Conservation (phyloP, 768 basidiomycete species). For the Podaxis mareebaensis region DNA sequence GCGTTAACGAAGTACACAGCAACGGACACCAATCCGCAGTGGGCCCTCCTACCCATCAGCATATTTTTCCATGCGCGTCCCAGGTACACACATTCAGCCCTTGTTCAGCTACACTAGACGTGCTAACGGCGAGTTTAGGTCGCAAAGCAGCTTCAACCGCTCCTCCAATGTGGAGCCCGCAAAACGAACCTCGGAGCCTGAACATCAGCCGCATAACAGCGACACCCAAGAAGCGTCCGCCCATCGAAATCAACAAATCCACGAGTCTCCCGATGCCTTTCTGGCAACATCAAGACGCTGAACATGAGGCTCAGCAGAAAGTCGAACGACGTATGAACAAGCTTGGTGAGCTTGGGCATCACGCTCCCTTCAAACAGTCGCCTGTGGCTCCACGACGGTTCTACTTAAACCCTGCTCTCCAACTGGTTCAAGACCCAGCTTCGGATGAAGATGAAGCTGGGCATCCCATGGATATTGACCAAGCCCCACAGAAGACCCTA, state of each 20-base stretch:
- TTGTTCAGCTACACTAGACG: not conserved
- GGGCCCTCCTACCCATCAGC: not conserved
- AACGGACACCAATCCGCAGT: not conserved
- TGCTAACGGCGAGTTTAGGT: not conserved
- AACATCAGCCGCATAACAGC: constrained; percentile 9
- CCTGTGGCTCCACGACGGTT: not conserved
- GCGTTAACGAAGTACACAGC: not conserved
- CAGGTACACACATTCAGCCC: not conserved
- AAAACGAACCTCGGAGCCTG: constrained; percentile 11
- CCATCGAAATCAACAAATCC: constrained; percentile 14
- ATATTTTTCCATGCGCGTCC: not conserved
- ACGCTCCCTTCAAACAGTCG: constrained; percentile 7
- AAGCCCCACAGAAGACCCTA: not conserved
- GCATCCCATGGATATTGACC: constrained; percentile 15
- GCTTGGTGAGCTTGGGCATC: not conserved
- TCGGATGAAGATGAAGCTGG: not conserved
- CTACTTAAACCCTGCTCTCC: constrained; percentile 9
- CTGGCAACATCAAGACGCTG: constrained; percentile 17
- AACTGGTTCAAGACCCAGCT: constrained; percentile 3
- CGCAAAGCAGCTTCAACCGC: constrained; percentile 7
- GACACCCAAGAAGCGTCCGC: constrained; percentile 5
- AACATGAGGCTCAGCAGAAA: constrained; percentile 12
- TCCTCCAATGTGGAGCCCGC: constrained; percentile 14
- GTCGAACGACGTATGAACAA: constrained; percentile 10
- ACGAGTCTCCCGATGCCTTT: not conserved